Base-by-base conservation (phyloP, 2,329 filamentous ascomycete species). In the Colletotrichum tanaceti region DNA sequence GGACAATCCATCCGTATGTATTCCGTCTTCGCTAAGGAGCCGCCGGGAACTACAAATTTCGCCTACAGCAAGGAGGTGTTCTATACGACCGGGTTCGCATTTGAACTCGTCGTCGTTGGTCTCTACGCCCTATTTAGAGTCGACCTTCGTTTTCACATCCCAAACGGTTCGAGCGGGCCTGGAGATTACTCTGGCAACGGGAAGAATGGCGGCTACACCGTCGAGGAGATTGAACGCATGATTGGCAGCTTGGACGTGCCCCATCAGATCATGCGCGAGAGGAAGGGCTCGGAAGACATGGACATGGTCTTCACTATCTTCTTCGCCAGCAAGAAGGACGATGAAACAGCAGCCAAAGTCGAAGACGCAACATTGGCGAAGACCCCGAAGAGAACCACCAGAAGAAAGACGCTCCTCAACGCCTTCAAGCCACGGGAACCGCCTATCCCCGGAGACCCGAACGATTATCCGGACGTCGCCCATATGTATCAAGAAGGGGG, bases 51-150 rank as follows among this genome's bases (percentile, higher is more conserved):
- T 5, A 22, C 75, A 24, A 75, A 74, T 5, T 72, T 76, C 11
- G 72, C 79, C 70, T 80, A 76, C 43, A 72, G 74, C 60, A 78
- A 75, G 47, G 67, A 74, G 2, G 75, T 75, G 0, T 79, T 81
- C 60, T 81, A 81, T 69, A 71, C 74, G 22, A 79, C 79, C 43
- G 71, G 73, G 43, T 81, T 79, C 63, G 65, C 73, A 6, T 71
- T 79, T 4, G 79, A 80, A 49, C 66, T 77, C 7, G 55, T 75
- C 3, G 74, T 74, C 6, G 72, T 77, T 7, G 71, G 66, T 6
- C 65, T 72, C 1, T 77, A 77, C 47, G 75, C 75, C 9, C 68
- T 71, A 35, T 67, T 72, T 7, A 73, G 77, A n/a, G 69, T 78
- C 20, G 76, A 78, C 55, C 65, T 74, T 20, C 65, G 73, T 22